These are phyloP conservation scores for Phytophthora macrochlamydospora DNA, from an alignment of 352 stramenopile species.

Conservation along the genomic window DNA sequence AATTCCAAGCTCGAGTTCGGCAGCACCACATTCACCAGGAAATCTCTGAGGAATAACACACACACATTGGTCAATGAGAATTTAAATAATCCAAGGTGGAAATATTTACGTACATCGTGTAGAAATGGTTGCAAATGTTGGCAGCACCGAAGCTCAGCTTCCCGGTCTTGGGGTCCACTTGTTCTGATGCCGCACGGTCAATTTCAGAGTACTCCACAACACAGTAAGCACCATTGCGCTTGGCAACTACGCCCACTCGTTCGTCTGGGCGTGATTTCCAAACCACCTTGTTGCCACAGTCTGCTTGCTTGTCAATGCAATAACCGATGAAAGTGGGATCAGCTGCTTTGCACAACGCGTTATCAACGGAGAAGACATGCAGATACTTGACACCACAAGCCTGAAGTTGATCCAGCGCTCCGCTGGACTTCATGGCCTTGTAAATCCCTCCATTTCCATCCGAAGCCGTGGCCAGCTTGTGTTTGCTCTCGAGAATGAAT, in stretches of 20 bases:
- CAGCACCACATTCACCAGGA: conserved; percentile 89
- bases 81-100: no score
- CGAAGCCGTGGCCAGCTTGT: conserved; percentile 90
- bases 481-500: conserved; percentile 93
- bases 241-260: conserved; percentile 92
- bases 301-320: conserved; percentile 91
- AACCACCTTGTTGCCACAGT: conserved; percentile 97
- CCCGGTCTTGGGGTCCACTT: conserved; percentile 66
- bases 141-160: conserved; percentile 94
- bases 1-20: conserved; percentile 87
- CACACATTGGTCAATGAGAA: neutral
- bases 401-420: conserved; percentile 89
- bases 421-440: conserved; percentile 90
- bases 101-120: conserved; percentile 78
- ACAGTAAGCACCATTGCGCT: conserved; percentile 81
- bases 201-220: conserved; percentile 99
- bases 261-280: conserved; percentile 94
- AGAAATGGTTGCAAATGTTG: conserved; percentile 99
- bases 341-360: conserved; percentile 95
- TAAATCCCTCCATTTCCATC: conserved; percentile 99
- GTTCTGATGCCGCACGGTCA: conserved; percentile 65
- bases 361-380: conserved; percentile 98
- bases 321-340: conserved; percentile 98
- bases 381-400: conserved; percentile 91
- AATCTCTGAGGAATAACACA: conserved; percentile 44